Percentiles rank a stretch among this genome's conserved stretches.
Evolutionary conservation across 441 rosid genomes (phyloP).

Genomic region (Gossypium trilobum): DNA sequence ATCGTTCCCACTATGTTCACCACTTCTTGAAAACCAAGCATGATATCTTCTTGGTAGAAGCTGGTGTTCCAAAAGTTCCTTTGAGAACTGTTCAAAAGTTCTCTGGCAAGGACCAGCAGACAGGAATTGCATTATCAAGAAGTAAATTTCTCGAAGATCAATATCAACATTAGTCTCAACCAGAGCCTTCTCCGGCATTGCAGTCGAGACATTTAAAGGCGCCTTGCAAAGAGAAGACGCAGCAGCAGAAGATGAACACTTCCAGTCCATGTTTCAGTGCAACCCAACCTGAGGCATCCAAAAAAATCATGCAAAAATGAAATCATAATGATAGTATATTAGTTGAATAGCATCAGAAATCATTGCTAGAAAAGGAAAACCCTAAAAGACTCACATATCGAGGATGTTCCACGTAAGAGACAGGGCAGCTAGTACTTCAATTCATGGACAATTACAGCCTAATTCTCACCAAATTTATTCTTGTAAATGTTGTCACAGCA

Average conservation of each 20-base stretch:
- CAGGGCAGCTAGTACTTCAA: not conserved
- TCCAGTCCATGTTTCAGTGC: constrained; percentile 51
- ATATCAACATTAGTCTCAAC: constrained; percentile 33
- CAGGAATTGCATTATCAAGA: constrained; percentile 87
- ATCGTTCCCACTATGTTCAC: constrained; percentile 36
- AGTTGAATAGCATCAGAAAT: not conserved
- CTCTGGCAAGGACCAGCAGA: constrained; percentile 78
- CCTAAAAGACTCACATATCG: not conserved
- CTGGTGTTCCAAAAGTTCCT: constrained; percentile 84
- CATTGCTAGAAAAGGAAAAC: not conserved
- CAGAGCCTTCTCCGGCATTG: constrained; percentile 35
- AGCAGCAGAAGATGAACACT: constrained; percentile 40
- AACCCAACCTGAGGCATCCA: constrained; percentile 27
- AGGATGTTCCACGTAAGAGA: not conserved
- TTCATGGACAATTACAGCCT: not conserved
- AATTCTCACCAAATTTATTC: not conserved
- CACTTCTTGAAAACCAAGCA: constrained; percentile 83
- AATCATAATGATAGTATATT: not conserved
- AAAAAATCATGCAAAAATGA: constrained; percentile 12
- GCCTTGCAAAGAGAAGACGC: constrained; percentile 39
- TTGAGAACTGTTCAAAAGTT: constrained; percentile 60
- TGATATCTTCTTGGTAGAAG: constrained; percentile 95
- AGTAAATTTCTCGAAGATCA: constrained; percentile 88
- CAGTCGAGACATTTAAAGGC: constrained; percentile 33
- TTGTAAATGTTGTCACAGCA: not conserved